Evolutionary conservation across 768 basidiomycete genomes (phyloP).

Genomic region (Butyriboletus loyo): DNA sequence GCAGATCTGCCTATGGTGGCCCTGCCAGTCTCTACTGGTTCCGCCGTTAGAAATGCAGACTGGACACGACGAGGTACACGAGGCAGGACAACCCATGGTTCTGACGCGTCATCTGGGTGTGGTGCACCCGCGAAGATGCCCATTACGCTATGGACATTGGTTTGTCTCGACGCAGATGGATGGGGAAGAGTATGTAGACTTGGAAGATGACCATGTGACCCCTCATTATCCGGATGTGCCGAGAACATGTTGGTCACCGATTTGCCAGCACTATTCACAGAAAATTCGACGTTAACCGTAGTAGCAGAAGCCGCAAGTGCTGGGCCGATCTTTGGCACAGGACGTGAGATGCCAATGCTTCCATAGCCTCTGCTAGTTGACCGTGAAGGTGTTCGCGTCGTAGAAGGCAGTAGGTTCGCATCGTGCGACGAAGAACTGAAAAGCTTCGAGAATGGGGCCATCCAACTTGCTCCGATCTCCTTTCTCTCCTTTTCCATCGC

Average conservation of each 20-base stretch:
- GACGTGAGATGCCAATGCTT: slow-evolving; percentile 34
- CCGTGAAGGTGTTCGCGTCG: slow-evolving; percentile 26
- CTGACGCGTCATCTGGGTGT: slow-evolving; percentile 38
- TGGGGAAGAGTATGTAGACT: slow-evolving; percentile 13
- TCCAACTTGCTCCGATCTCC: slow-evolving; percentile 58
- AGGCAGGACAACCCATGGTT: slow-evolving; percentile 75
- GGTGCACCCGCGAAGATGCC: slow-evolving; percentile 94
- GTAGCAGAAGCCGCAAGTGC: slow-evolving; percentile 85
- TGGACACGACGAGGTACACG: slow-evolving; percentile 32
- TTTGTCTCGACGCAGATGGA: slow-evolving; percentile 7
- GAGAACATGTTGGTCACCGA: slow-evolving; percentile 46
- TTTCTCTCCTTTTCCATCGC: slow-evolving; percentile 34
- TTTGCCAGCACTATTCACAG: slow-evolving; percentile 61
- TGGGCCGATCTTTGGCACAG: slow-evolving; percentile 78
- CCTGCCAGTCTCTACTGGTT: slow-evolving; percentile 7
- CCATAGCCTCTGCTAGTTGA: slow-evolving; percentile 26
- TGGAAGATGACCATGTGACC: slow-evolving; percentile 5
- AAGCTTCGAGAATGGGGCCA: slow-evolving; percentile 81
- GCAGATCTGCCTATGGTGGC: slow-evolving; percentile 20
- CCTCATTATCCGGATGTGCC: slow-evolving; percentile 25
- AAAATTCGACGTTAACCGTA: slow-evolving; percentile 96
- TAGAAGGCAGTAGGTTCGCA: slow-evolving; percentile 2
- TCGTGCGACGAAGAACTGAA: slow-evolving; percentile 47
- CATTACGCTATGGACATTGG: slow-evolving; percentile 50
- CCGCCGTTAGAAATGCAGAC: slow-evolving; percentile 25